Evolutionary conservation across 805 yeast genomes (phyloP).

Genomic region (Suhomyces kilbournensis): DNA sequence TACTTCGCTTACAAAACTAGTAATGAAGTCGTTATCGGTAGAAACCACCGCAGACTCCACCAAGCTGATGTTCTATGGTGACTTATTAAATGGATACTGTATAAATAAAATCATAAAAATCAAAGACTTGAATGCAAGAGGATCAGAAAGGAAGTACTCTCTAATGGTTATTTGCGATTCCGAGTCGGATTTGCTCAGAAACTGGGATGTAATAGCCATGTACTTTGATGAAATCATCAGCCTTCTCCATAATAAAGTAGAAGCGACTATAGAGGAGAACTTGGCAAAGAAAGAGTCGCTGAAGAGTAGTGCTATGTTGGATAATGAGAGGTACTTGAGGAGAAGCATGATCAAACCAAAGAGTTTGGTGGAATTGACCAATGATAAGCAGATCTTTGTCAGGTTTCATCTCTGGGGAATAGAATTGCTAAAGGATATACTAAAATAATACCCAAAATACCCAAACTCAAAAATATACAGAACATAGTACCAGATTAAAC

Average conservation of each 20-base stretch:
- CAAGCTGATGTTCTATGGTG: conserved; percentile 64
- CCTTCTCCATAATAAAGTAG: conserved; percentile 16
- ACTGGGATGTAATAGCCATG: conserved; percentile 51
- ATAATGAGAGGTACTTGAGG: conserved; percentile 54
- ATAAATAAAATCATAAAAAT: conserved; percentile 59
- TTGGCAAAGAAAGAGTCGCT: conserved; percentile 22
- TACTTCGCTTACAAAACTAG: conserved; percentile 55
- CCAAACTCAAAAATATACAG: too few species aligned
- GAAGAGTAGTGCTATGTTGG: conserved; percentile 14
- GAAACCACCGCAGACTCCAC: conserved; percentile 60
- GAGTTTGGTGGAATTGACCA: conserved; percentile 52
- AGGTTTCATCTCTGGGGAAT: conserved; percentile 65
- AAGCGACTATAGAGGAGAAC: conserved; percentile 8
- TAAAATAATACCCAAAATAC: too few species aligned
- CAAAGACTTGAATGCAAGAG: conserved; percentile 64
- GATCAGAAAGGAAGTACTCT: conserved; percentile 68
- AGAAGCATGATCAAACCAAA: conserved; percentile 55
- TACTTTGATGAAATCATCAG: conserved; percentile 28
- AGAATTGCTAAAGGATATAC: conserved; percentile 41
- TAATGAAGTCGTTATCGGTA: conserved; percentile 62
- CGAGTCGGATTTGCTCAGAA: conserved; percentile 48
- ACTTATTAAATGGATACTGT: conserved; percentile 58
- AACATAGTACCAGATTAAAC: too few species aligned
- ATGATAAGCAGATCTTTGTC: conserved; percentile 52
- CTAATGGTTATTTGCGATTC: conserved; percentile 55